Evolutionary conservation across 2,329 filamentous ascomycete species (phyloP).

Genomic region (Fusarium dlaminii): DNA sequence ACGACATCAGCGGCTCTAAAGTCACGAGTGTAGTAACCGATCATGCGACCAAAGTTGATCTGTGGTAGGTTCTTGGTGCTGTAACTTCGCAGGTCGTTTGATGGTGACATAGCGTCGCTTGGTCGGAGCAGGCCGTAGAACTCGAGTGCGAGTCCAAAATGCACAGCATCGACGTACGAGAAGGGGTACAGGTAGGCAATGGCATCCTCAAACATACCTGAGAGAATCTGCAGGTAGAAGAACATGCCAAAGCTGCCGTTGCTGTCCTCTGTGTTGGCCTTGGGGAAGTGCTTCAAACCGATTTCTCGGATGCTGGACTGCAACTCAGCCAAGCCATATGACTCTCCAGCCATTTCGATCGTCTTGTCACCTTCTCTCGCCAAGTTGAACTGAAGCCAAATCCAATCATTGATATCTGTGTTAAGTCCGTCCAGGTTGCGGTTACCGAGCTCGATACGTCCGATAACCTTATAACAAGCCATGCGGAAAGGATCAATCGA

Average conservation of each 20-base stretch:
- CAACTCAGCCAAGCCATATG: constrained; percentile 73
- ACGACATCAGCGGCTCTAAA: constrained; percentile 92
- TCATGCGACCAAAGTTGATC: constrained; percentile 92
- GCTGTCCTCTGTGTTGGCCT: constrained; percentile 77
- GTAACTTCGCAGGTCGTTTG: constrained; percentile 74
- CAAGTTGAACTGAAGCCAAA: constrained; percentile 77
- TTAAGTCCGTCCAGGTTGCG: constrained; percentile 71
- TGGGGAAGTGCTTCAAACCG: constrained; percentile 89
- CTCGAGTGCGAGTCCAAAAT: constrained; percentile 89
- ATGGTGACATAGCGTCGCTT: constrained; percentile 78
- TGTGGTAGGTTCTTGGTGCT: constrained; percentile 78
- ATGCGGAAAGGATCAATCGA: constrained; percentile 94
- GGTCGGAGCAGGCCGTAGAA: constrained; percentile 92
- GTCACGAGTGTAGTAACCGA: constrained; percentile 94
- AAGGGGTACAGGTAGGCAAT: constrained; percentile 91
- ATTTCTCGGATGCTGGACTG: constrained; percentile 87
- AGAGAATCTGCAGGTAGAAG: constrained; percentile 90
- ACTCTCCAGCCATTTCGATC: constrained; percentile 72
- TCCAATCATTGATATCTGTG: constrained; percentile 74
- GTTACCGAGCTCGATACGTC: constrained; percentile 75
- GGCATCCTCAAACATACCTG: constrained; percentile 94
- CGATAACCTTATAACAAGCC: constrained; percentile 98
- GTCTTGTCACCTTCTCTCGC: constrained; percentile 71
- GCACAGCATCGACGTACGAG: constrained; percentile 91
- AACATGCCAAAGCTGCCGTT: constrained; percentile 86